Evolutionary conservation across 805 yeast genomes (phyloP), one percentile per base, ranked within the genome.

Genomic region (Tetrapisispora arboricola): DNA sequence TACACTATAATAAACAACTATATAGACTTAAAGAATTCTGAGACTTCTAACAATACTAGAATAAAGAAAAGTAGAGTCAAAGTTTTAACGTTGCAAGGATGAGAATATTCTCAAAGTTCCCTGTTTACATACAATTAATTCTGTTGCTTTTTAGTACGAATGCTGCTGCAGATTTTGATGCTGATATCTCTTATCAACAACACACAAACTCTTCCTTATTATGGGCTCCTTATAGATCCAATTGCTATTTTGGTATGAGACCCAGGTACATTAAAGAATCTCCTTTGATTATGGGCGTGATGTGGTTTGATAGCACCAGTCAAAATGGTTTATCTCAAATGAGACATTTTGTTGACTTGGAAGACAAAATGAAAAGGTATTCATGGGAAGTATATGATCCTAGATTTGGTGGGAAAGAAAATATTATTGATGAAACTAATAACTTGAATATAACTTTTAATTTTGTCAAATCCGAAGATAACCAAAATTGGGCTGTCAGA

Each of bases 151-250:
- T 26, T 2, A 4, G 17, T 16, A 22, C 18, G 9, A 24, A 7
- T 13, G 38, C 13, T 10, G 13, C n/a, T 11, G 17, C 22, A 12
- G 18, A 16, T 4, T 5, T 15, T 22, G 19, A 6, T n/a, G 19
- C 28, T 2, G 38, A 28, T 12, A 15, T 16, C 21, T 28, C 31
- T 3, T 68, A 57, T 39, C 57, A 58, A 33, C 45, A 52, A 21
- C 61, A 65, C 27, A 67, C 73, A 6, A 64, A 69, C 36, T 63
- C 71, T 32, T 72, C 85, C 2, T 64, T 84, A 21, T 58, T 76
- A 25, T 90, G 98, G 98, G 97, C 95, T 1, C 94, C 97, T 1
- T 90, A 87, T 61, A 66, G 96, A 47, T 79, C 96, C 8, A 83
- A 85, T 42, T 67, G 85, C 32, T 92, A 88, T 61, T 66, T 88